Conservation (phyloP, 306 rosid genomes). For the Cucurbita pepo region DNA sequence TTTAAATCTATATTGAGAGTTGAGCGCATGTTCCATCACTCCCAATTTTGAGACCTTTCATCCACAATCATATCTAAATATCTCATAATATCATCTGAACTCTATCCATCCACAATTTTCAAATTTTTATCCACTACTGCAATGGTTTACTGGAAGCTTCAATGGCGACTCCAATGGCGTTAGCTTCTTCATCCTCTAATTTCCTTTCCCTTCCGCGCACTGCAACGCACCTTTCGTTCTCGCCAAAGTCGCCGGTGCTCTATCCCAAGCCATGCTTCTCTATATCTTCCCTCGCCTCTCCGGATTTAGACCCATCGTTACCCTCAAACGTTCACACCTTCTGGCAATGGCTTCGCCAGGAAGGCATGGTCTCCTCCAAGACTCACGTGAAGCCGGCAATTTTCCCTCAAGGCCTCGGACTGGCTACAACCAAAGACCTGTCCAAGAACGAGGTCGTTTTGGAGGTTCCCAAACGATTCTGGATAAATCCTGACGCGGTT, state of each 20-base stretch:
- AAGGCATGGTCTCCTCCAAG: constrained; percentile 60
- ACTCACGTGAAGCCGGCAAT: constrained; percentile 62
- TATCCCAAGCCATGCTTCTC: constrained; percentile 20
- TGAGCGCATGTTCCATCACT: too few species aligned
- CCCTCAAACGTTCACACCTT: constrained; percentile 46
- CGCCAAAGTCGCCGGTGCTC: neutral
- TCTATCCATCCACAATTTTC: neutral
- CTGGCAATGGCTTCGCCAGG: constrained; percentile 80
- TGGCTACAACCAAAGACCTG: constrained; percentile 49
- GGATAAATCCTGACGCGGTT: constrained; percentile 93
- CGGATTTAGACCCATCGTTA: constrained; percentile 39
- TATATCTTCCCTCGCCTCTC: constrained; percentile 17
- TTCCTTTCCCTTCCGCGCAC: neutral
- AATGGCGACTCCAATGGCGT: neutral
- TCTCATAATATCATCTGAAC: too few species aligned
- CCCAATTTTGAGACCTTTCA: too few species aligned
- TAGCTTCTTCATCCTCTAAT: neutral
- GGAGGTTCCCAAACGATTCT: constrained; percentile 80
- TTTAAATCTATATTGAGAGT: too few species aligned
- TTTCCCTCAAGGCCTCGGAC: constrained; percentile 68
- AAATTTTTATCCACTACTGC: neutral
- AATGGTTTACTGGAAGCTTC: neutral
- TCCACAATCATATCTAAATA: too few species aligned
- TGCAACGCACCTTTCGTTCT: neutral
- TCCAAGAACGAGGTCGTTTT: constrained; percentile 64